Percentiles rank a stretch among this genome's conserved stretches.
phyloP scores from a whole-genome alignment of 2,329 filamentous ascomycete species.

The Arthrobotrys iridis region DNA sequence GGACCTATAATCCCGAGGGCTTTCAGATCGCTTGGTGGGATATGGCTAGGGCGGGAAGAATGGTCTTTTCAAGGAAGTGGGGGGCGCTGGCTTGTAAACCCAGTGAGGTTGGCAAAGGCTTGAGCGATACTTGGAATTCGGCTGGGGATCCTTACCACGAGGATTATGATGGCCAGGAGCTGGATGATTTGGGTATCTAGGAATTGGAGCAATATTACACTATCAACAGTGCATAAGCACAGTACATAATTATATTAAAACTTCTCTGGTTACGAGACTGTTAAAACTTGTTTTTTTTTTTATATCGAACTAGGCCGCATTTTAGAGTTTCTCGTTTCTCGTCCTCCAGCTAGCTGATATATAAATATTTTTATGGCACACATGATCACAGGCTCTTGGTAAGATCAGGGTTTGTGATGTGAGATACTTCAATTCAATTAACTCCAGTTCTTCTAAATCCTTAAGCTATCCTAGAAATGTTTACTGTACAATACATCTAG shows the following conservation, averaged over 20 bases:
- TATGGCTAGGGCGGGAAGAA: not conserved
- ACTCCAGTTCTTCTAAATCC: not conserved
- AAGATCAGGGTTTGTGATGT: not conserved
- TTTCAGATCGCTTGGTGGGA: constrained; percentile 44
- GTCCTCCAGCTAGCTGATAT: too few species aligned
- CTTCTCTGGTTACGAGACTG: too few species aligned
- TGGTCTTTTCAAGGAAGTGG: constrained; percentile 20
- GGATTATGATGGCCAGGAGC: not conserved
- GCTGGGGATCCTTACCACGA: not conserved
- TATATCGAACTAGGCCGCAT: too few species aligned
- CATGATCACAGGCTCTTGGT: too few species aligned
- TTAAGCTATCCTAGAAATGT: not conserved
- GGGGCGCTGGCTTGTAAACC: constrained; percentile 13
- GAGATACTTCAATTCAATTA: not conserved
- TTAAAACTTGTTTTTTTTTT: too few species aligned
- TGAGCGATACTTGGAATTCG: constrained; percentile 10
- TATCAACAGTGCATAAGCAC: too few species aligned
- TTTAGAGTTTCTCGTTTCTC: too few species aligned
- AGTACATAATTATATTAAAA: too few species aligned
- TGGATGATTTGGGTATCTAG: not conserved
- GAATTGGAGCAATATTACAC: too few species aligned
- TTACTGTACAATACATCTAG: too few species aligned
- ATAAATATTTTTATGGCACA: too few species aligned
- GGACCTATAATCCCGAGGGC: constrained; percentile 64
- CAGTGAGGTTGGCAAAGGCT: not conserved